Conservation (phyloP, 2,329 filamentous ascomycete genomes). For the Ophiostoma sp. region DNA sequence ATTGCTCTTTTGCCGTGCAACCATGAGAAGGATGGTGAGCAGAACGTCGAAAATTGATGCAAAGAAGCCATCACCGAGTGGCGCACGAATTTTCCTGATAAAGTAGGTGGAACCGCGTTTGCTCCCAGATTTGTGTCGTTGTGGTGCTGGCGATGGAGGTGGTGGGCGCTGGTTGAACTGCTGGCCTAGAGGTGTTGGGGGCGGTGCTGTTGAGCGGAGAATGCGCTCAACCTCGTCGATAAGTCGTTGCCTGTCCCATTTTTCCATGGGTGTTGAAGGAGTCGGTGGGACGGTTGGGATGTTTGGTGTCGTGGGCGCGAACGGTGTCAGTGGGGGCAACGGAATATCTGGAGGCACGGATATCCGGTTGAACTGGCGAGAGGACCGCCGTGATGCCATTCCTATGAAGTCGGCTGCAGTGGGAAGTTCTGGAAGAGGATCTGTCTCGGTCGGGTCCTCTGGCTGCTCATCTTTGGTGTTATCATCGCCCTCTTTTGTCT, state of each 20-base stretch:
- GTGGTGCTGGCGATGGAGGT: neutral
- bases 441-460: neutral
- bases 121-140: neutral
- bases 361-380: neutral
- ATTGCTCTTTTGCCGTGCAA: neutral
- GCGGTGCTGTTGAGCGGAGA: neutral
- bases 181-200: neutral
- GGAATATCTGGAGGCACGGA: neutral
- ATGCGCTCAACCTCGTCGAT: neutral
- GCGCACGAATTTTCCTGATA: neutral
- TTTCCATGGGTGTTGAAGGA: neutral
- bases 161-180: conserved; percentile 3
- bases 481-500: too few relatives aligned
- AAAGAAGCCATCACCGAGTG: neutral
- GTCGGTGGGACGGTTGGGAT: neutral
- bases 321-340: neutral
- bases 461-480: neutral
- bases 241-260: neutral
- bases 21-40: neutral
- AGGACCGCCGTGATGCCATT: neutral
- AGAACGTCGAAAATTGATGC: neutral
- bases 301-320: neutral
- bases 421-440: neutral
- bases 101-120: neutral
- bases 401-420: neutral